Base-by-base conservation (phyloP, 805 yeast genomes). In the Saccharomycopsis fodiens region DNA sequence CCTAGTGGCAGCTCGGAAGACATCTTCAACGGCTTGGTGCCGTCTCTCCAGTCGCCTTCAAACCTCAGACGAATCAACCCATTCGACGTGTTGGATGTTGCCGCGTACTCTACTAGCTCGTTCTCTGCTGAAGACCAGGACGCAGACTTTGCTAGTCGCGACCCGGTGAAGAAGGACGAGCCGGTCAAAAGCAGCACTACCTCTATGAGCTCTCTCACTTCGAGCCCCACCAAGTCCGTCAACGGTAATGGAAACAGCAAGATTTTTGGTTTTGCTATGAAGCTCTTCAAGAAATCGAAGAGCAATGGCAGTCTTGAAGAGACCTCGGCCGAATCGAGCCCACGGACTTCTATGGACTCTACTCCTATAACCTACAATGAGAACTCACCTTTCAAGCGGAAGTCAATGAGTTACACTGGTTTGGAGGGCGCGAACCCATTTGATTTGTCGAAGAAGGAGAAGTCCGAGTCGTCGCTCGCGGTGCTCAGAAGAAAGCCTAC, bases 71-170 rank as follows among this genome's bases (percentile, higher is more conserved):
- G 74, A 52, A 69, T 76, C 1, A 80, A 76, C 57, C 73, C 84
- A 0, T 80, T 69, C 58, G 86, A 80, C 52, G 69, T 80, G 2
- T 69, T 79, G 42, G 86, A 80, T 58, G 86, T 80, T 54, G 79
- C 83, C 1, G 69, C 77, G 27, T 79, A 79, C 58, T 32, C 22
- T 5, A 17, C 40, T 27, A 48, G 46, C 27, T 41, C 45, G n/a
- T 35, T 37, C n/a, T 36, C 37, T 34, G 23, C 25, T 17, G 36
- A 36, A 17, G 22, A 30, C 17, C 30, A 35, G 22, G 32, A 44
- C 23, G 4, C 30, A 12, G 20, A 19, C 6, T 22, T 37, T 10
- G 10, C 10, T 25, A 7, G 10, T 7, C 29, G 29, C 29, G n/a
- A n/a, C n/a, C n/a, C n/a, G n/a, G n/a, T n/a, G n/a, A 32, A 32